Evolutionary conservation across 1,284 basidiomycete genomes (phyloP).

Genomic region (Inonotus hispidus): DNA sequence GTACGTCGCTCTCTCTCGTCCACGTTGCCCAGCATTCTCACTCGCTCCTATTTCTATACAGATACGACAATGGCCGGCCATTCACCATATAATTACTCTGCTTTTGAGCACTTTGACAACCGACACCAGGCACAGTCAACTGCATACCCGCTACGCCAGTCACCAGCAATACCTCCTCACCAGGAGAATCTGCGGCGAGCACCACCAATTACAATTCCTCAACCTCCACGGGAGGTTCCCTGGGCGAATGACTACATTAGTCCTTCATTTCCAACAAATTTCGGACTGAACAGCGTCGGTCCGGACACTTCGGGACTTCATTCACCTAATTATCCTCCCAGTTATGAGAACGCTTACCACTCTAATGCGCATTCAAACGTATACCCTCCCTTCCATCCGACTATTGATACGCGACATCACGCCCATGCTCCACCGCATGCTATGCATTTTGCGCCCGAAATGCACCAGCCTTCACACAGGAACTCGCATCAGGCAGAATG

Average conservation of each 20-base stretch:
- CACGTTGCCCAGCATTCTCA: conserved; percentile 10
- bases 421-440: conserved; percentile 9
- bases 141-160: conserved; percentile 43
- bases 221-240: conserved; percentile 11
- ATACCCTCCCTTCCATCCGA: conserved; percentile 11
- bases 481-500: conserved; percentile 13
- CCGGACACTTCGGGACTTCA: conserved; percentile 21
- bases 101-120: conserved; percentile 48
- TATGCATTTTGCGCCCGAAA: conserved; percentile 11
- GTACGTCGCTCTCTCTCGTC: conserved; percentile 15
- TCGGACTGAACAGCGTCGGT: conserved; percentile 26
- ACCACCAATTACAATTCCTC: conserved; percentile 40
- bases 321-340: conserved; percentile 16
- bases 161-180: conserved; percentile 39
- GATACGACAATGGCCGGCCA: conserved; percentile 19
- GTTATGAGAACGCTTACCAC: conserved; percentile 10
- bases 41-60: neutral
- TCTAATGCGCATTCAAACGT: conserved; percentile 7
- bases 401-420: conserved; percentile 16
- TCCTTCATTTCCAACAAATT: conserved; percentile 21
- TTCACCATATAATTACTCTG: conserved; percentile 20
- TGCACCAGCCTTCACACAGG: conserved; percentile 11
- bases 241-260: conserved; percentile 12
- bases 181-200: conserved; percentile 41
- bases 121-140: conserved; percentile 46